Conservation (phyloP, 192 early-diverging fungal species). For the Coemansia sp. region DNA sequence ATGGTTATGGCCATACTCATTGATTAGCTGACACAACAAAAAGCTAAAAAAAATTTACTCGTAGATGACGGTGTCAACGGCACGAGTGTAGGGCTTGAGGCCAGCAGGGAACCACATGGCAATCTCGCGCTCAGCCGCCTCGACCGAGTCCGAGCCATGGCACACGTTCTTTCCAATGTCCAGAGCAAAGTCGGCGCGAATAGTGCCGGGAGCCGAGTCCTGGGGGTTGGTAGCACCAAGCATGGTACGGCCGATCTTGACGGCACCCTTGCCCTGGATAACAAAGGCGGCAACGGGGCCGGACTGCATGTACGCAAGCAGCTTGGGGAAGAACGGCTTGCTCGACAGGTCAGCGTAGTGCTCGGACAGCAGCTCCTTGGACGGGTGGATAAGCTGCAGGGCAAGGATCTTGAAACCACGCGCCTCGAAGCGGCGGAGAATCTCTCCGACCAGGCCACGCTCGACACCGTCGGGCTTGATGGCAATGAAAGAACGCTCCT, state of each 20-base stretch:
- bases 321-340: slow-evolving; percentile 89
- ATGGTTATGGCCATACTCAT: background rate
- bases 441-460: slow-evolving; percentile 88
- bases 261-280: slow-evolving; percentile 84
- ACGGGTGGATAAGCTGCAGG: slow-evolving; percentile 73
- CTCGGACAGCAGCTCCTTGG: slow-evolving; percentile 67
- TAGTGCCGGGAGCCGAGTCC: slow-evolving; percentile 84
- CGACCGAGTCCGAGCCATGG: slow-evolving; percentile 90
- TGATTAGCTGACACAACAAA: background rate
- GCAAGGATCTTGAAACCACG: slow-evolving; percentile 88
- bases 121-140: slow-evolving; percentile 87
- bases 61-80: slow-evolving; percentile 69
- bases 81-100: slow-evolving; percentile 61
- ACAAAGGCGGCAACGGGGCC: slow-evolving; percentile 97
- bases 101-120: slow-evolving; percentile 79
- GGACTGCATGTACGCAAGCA: slow-evolving; percentile 81
- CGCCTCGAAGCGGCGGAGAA: slow-evolving; percentile 90
- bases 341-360: slow-evolving; percentile 82
- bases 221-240: slow-evolving; percentile 93
- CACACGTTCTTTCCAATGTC: slow-evolving; percentile 84
- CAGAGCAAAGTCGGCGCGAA: slow-evolving; percentile 92
- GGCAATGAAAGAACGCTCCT: slow-evolving; percentile 54
- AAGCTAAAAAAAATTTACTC: slow-evolving; percentile 56
- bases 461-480: slow-evolving; percentile 63
- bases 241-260: slow-evolving; percentile 86